Conservation (phyloP, 805 yeast species). For the Ogataea trehalophila region DNA sequence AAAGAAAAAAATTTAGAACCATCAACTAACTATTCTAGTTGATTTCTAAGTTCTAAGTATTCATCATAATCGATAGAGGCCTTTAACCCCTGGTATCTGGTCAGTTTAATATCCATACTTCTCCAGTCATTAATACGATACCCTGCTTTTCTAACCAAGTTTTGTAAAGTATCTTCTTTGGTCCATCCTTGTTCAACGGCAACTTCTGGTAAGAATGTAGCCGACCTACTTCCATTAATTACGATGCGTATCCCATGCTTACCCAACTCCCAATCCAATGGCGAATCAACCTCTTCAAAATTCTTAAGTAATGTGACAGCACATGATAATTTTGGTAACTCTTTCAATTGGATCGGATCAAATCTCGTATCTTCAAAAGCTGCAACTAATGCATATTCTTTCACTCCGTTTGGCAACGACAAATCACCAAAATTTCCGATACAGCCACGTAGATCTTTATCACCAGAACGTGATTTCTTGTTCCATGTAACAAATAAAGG, state of each 20-base stretch:
- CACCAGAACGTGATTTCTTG: conserved; percentile 21
- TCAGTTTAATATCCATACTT: conserved; percentile 38
- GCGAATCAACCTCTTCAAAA: conserved; percentile 47
- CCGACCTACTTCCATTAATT: conserved; percentile 44
- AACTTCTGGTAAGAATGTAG: conserved; percentile 89
- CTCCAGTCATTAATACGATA: conserved; percentile 20
- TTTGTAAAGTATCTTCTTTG: conserved; percentile 60
- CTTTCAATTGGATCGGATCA: conserved; percentile 51
- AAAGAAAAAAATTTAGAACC: neutral
- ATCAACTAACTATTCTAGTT: neutral
- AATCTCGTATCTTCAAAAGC: conserved; percentile 82
- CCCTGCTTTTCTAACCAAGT: conserved; percentile 75
- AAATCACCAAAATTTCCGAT: conserved; percentile 78
- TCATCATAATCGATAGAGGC: conserved; percentile 37
- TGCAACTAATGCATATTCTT: conserved; percentile 56
- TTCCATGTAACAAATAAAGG: conserved; percentile 93
- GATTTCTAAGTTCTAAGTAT: conserved; percentile 25
- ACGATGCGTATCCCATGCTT: conserved; percentile 69
- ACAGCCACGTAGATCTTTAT: conserved; percentile 69
- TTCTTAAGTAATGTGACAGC: conserved; percentile 62
- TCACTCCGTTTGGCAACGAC: conserved; percentile 53
- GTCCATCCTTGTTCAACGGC: conserved; percentile 86
- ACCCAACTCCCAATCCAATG: conserved; percentile 78
- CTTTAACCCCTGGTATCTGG: conserved; percentile 54
- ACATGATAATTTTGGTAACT: conserved; percentile 49